A percentile compares a stretch with the other conserved stretches of the same genome.
Evolutionary conservation across 179 eudicot genomes (phyloP).

Genomic region (Sideroxylon spinosum): DNA sequence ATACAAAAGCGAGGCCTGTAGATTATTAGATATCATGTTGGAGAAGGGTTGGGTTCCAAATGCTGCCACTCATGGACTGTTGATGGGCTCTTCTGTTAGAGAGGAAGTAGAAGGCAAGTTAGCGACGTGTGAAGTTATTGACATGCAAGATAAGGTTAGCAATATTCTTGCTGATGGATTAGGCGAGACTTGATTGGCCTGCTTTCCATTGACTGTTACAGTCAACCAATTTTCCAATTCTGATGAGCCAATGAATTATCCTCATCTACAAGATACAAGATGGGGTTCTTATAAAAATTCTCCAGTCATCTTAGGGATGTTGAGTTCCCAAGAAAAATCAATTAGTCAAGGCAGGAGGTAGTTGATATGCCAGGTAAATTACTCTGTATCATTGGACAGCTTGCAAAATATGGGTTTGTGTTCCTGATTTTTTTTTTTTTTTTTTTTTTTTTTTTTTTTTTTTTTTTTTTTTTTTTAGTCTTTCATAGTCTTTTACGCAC

Average conservation of each 20-base stretch:
- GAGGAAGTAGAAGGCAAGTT: slow-evolving; percentile 22
- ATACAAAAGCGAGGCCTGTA: slow-evolving; percentile 41
- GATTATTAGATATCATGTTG: slow-evolving; percentile 56
- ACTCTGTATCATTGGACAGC: background rate
- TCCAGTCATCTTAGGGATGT: background rate
- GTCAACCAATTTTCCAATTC: background rate
- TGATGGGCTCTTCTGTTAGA: slow-evolving; percentile 36
- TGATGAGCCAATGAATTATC: background rate
- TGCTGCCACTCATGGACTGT: slow-evolving; percentile 49
- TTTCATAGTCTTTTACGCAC: too few relatives aligned
- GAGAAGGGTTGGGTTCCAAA: slow-evolving; percentile 70
- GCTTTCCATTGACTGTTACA: background rate
- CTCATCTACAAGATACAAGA: background rate
- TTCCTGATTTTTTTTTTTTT: background rate
- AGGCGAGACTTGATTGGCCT: slow-evolving; percentile 14
- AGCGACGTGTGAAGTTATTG: slow-evolving; percentile 15
- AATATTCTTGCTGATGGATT: slow-evolving; percentile 43
- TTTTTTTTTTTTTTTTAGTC: too few relatives aligned
- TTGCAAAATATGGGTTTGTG: slow-evolving; percentile 6
- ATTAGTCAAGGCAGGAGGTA: background rate
- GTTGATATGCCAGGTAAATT: slow-evolving; percentile 16
- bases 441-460: too few relatives aligned
- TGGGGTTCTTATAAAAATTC: background rate
- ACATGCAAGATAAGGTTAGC: slow-evolving; percentile 30
- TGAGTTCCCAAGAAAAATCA: background rate